phyloP scores from a whole-genome alignment of 2,329 filamentous ascomycete genomes.

The Aspergillus pseudoviridinutans region DNA sequence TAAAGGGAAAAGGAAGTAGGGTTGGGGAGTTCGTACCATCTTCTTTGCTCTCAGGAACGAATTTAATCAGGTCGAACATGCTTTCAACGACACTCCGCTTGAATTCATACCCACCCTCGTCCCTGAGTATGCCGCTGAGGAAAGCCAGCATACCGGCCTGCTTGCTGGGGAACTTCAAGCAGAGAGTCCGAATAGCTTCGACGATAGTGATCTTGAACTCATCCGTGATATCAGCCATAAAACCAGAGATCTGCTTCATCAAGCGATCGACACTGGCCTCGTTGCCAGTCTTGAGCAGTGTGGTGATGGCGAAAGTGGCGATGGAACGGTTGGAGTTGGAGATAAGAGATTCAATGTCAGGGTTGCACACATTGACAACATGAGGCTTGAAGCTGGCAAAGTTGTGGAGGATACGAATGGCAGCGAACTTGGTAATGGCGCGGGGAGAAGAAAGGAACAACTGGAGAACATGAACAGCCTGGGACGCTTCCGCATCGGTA shows the following conservation, averaged over 20 bases:
- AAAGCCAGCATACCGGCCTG: conserved; percentile 97
- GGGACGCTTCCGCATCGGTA: conserved; percentile 82
- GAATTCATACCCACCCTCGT: conserved; percentile 97
- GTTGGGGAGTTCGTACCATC: conserved; percentile 44
- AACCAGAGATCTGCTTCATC: conserved; percentile 97
- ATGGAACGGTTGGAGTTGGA: conserved; percentile 97
- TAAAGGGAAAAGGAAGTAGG: not conserved
- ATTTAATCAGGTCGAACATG: conserved; percentile 99
- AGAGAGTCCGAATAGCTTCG: conserved; percentile 92
- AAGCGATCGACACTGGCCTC: conserved; percentile 93
- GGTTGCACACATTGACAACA: conserved; percentile 89
- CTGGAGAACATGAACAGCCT: conserved; percentile 92
- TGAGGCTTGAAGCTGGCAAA: conserved; percentile 96
- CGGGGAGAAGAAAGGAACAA: conserved; percentile 94
- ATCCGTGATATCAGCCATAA: conserved; percentile 98
- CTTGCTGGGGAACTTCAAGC: conserved; percentile 96
- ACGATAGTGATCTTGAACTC: conserved; percentile 99
- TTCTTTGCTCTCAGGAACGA: conserved; percentile 81
- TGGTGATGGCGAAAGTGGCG: conserved; percentile 97
- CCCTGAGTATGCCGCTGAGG: conserved; percentile 90
- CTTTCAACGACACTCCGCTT: conserved; percentile 97
- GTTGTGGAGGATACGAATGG: conserved; percentile 91
- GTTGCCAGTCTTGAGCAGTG: conserved; percentile 95
- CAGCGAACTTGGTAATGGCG: conserved; percentile 94
- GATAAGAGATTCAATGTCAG: conserved; percentile 93